Conservation (phyloP, 2,329 filamentous ascomycete species). For the Teratosphaeria nubilosa region DNA sequence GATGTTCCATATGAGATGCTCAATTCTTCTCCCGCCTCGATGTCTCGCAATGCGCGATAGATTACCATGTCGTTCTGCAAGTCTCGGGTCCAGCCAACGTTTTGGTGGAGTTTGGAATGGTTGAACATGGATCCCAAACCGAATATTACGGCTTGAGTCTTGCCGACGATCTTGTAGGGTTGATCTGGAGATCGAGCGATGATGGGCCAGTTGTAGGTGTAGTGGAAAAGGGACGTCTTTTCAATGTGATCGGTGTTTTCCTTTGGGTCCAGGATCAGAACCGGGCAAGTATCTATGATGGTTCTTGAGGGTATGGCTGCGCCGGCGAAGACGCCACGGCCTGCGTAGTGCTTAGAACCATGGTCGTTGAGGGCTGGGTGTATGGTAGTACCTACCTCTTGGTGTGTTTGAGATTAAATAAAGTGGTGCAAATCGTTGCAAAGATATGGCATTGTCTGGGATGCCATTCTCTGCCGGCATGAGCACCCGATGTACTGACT, state of each 20-base stretch:
- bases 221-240: constrained; percentile 44
- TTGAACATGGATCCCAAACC: constrained; percentile 52
- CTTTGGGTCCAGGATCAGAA: constrained; percentile 37
- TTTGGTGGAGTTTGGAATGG: constrained; percentile 42
- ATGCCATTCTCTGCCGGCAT: background rate
- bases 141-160: constrained; percentile 44
- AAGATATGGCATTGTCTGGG: constrained; percentile 6
- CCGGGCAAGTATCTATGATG: constrained; percentile 43
- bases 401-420: constrained; percentile 39
- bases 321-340: constrained; percentile 44
- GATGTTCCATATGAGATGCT: constrained; percentile 44
- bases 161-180: constrained; percentile 11
- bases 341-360: constrained; percentile 21
- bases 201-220: constrained; percentile 45
- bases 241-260: constrained; percentile 42
- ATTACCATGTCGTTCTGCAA: constrained; percentile 35
- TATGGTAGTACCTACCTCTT: constrained; percentile 36
- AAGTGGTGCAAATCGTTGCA: constrained; percentile 35
- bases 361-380: no score
- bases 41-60: constrained; percentile 41
- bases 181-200: constrained; percentile 5
- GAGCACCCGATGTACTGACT: no score
- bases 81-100: constrained; percentile 47
- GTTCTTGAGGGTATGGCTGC: constrained; percentile 37
- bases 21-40: constrained; percentile 44